Percentiles rank a stretch among this genome's conserved stretches.
Evolutionary conservation across 2,329 filamentous ascomycete genomes (phyloP).

Genomic region (Fusarium fujikuroi): DNA sequence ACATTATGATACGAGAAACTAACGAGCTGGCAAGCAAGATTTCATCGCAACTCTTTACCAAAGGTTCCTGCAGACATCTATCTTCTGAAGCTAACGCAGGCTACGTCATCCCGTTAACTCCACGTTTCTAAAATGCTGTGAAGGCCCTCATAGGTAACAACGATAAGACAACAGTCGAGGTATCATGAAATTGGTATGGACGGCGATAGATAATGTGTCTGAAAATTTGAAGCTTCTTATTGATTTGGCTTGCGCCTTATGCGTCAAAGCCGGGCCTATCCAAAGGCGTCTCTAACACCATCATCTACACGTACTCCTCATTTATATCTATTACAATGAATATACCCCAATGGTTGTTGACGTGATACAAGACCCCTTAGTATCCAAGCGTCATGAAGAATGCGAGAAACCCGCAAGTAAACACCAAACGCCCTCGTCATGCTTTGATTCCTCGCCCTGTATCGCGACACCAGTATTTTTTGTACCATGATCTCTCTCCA

Average conservation of each 20-base stretch:
- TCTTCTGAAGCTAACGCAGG: constrained; percentile 7
- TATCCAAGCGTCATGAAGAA: constrained; percentile 36
- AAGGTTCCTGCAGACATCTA: not conserved
- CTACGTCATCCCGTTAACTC: constrained; percentile 29
- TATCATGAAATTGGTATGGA: constrained; percentile 28
- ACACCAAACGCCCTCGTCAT: constrained; percentile 45
- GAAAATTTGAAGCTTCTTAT: constrained; percentile 1
- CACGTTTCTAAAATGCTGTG: not conserved
- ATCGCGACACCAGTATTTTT: constrained; percentile 24
- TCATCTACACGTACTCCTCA: constrained; percentile 35
- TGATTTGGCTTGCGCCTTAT: constrained; percentile 9
- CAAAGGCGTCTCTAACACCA: constrained; percentile 16
- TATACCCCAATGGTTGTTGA: constrained; percentile 34
- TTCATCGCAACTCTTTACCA: not conserved
- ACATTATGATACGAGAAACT: not conserved
- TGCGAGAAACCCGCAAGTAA: constrained; percentile 36
- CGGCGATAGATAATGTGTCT: not conserved
- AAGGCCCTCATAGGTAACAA: not conserved
- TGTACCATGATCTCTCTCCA: constrained; percentile 17
- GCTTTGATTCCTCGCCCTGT: constrained; percentile 34
- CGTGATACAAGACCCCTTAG: constrained; percentile 14
- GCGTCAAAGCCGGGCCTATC: constrained; percentile 31
- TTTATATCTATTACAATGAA: constrained; percentile 44
- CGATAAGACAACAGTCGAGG: not conserved
- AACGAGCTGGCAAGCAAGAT: not conserved